Percentiles rank a stretch among this genome's conserved stretches.
phyloP scores from a whole-genome alignment of 2,329 filamentous ascomycete species.

The Colletotrichum endophyticum region DNA sequence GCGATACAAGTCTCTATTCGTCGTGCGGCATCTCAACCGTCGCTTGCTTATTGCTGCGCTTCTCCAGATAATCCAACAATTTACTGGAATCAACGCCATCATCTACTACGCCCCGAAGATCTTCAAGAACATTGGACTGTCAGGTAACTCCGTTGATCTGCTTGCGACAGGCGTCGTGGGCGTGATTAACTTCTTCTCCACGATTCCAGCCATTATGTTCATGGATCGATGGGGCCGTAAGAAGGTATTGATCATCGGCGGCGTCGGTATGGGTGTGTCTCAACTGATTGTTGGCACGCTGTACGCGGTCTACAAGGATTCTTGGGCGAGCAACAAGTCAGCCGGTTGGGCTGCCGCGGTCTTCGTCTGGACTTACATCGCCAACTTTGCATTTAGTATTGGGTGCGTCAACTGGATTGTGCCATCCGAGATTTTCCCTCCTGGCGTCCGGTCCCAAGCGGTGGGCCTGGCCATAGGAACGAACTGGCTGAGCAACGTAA shows the following conservation, averaged over 20 bases:
- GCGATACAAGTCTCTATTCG: conserved; percentile 31
- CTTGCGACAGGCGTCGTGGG: conserved; percentile 64
- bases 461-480: conserved; percentile 1
- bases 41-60: conserved; percentile 44
- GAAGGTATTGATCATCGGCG: conserved; percentile 36
- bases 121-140: conserved; percentile 46
- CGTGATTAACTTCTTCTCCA: conserved; percentile 56
- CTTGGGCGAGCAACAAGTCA: conserved; percentile 48
- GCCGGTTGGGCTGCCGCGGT: conserved; percentile 65
- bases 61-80: conserved; percentile 63
- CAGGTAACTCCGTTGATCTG: conserved; percentile 46
- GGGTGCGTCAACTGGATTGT: conserved; percentile 62
- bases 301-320: conserved; percentile 50
- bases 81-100: conserved; percentile 39
- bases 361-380: conserved; percentile 62
- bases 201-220: conserved; percentile 38
- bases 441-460: background rate
- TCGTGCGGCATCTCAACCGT: conserved; percentile 33
- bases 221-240: conserved; percentile 53
- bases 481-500: conserved; percentile 6
- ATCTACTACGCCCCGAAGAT: conserved; percentile 55
- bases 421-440: conserved; percentile 59
- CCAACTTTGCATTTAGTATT: conserved; percentile 34
- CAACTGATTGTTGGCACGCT: conserved; percentile 62
- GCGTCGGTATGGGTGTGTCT: conserved; percentile 35